phyloP scores from a whole-genome alignment of 306 rosid species.

The Cucurbita maxima region DNA sequence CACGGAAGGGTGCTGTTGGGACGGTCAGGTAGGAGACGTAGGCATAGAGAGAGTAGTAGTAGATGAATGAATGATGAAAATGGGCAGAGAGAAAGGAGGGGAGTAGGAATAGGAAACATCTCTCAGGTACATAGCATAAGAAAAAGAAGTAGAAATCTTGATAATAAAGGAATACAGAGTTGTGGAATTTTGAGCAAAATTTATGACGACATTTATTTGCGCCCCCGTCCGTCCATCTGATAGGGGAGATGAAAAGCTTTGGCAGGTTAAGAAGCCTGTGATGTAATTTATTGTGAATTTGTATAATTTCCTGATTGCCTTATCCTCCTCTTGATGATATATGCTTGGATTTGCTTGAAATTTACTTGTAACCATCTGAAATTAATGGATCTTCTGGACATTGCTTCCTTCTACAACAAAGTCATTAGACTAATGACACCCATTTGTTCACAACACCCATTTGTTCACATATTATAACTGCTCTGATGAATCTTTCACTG shows the following conservation, averaged over 20 bases:
- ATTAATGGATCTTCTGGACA: not conserved
- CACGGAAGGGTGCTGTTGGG: conserved; percentile 51
- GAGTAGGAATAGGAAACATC: conserved; percentile 43
- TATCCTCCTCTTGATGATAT: conserved; percentile 1
- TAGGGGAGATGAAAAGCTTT: not conserved
- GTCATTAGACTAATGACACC: conserved; percentile 5
- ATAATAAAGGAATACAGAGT: not conserved
- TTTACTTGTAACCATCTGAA: not conserved
- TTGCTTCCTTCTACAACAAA: not conserved
- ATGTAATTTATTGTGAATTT: conserved; percentile 6
- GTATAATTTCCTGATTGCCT: conserved; percentile 7
- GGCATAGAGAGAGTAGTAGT: conserved; percentile 38
- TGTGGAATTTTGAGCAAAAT: too few relatives aligned
- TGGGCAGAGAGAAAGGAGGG: conserved; percentile 20
- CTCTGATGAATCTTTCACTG: not conserved
- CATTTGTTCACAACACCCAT: not conserved
- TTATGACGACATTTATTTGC: too few relatives aligned
- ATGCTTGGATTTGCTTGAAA: not conserved
- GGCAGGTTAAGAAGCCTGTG: conserved; percentile 1
- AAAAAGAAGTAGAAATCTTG: not conserved
- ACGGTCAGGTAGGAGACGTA: conserved; percentile 74
- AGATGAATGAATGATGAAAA: conserved; percentile 5
- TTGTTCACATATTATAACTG: not conserved
- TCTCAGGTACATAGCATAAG: conserved; percentile 26
- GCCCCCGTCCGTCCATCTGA: not conserved